Evolutionary conservation across 257 asterid genomes (phyloP).

Genomic region (Fraxinus americana): DNA sequence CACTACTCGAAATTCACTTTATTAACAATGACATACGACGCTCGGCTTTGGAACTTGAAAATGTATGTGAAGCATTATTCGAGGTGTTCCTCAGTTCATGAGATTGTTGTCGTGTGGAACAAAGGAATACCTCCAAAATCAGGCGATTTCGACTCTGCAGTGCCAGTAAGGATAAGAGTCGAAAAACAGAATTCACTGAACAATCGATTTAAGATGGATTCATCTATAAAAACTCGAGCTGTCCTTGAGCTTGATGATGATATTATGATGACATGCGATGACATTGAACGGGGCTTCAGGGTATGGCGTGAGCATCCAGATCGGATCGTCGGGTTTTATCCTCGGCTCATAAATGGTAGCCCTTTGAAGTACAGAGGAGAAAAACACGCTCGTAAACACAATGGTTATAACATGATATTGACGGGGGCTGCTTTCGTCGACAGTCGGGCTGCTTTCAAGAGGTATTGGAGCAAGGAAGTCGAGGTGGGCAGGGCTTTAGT

Average conservation of each 20-base stretch:
- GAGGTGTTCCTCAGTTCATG: slow-evolving; percentile 90
- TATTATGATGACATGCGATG: slow-evolving; percentile 95
- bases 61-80: slow-evolving; percentile 90
- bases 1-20: slow-evolving; percentile 88
- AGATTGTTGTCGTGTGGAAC: slow-evolving; percentile 97
- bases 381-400: slow-evolving; percentile 69
- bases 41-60: slow-evolving; percentile 91
- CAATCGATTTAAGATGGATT: slow-evolving; percentile 80
- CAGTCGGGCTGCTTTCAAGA: slow-evolving; percentile 53
- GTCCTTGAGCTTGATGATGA: slow-evolving; percentile 96
- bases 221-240: slow-evolving; percentile 70
- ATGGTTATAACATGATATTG: slow-evolving; percentile 84
- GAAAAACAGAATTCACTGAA: slow-evolving; percentile 79
- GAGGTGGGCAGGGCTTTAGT: slow-evolving; percentile 62
- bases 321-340: slow-evolving; percentile 85
- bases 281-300: slow-evolving; percentile 81
- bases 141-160: slow-evolving; percentile 74
- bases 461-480: slow-evolving; percentile 80
- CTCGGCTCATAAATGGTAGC: slow-evolving; percentile 57
- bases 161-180: slow-evolving; percentile 78
- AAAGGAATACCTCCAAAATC: slow-evolving; percentile 70
- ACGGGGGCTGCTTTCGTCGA: slow-evolving; percentile 95
- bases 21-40: slow-evolving; percentile 89
- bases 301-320: slow-evolving; percentile 90
- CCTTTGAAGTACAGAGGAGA: slow-evolving; percentile 66